These are phyloP conservation scores for maize (Zea mays) DNA, from an alignment of 176 grass and related monocot genomes.

Conservation along the genomic window Zm-B73-REFERENCE-NAM-5.0 NC_050102.1:123590001-123590500, in stretches of 20 bases:
- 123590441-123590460: slow-evolving; percentile 40
- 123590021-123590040: slow-evolving; percentile 56
- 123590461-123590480: slow-evolving; percentile 38
- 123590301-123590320: neutral
- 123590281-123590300: slow-evolving; percentile 49
- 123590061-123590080: slow-evolving; percentile 41
- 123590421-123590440: slow-evolving; percentile 37
- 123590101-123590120: neutral
- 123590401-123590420: slow-evolving; percentile 46
- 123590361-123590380: too few species aligned
- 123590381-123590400: slow-evolving; percentile 35
- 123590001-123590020: slow-evolving; percentile 60
- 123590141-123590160: too few species aligned
- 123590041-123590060: slow-evolving; percentile 61
- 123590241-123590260: slow-evolving; percentile 57
- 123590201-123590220: slow-evolving; percentile 50
- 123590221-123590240: slow-evolving; percentile 53
- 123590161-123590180: neutral
- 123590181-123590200: slow-evolving; percentile 40
- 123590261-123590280: slow-evolving; percentile 45
- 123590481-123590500: slow-evolving; percentile 46
- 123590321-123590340: neutral
- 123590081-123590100: slow-evolving; percentile 58
- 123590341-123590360: too few species aligned
- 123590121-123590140: neutral